Conservation (phyloP, 768 basidiomycete species). For the button mushroom (Agaricus bisporus) region DNA sequence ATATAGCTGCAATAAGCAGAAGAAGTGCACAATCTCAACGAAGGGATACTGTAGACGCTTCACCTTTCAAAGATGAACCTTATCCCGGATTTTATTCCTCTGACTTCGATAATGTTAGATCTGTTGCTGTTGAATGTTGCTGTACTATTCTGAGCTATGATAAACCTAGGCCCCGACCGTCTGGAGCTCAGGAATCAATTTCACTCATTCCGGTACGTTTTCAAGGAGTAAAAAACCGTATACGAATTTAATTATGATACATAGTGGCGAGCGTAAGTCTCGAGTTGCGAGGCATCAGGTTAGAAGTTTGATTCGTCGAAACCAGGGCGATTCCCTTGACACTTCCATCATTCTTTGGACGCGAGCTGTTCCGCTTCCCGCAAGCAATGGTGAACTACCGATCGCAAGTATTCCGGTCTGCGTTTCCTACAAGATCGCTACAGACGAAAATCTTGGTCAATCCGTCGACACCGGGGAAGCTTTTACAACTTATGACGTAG, state of each 20-base stretch:
- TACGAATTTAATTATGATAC: too few species aligned
- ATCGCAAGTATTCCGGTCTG: conserved; percentile 48
- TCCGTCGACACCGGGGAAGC: conserved; percentile 39
- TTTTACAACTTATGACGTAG: conserved; percentile 52
- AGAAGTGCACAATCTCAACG: conserved; percentile 24
- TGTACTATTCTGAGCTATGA: neutral
- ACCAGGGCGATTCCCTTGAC: conserved; percentile 48
- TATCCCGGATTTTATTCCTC: conserved; percentile 45
- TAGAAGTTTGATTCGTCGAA: neutral
- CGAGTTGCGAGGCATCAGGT: neutral
- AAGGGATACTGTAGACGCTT: conserved; percentile 29
- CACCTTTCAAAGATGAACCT: conserved; percentile 38
- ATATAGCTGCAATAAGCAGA: conserved; percentile 30
- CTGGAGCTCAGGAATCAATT: conserved; percentile 45
- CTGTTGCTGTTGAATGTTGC: neutral
- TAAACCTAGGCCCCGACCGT: conserved; percentile 25
- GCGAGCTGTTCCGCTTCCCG: conserved; percentile 35
- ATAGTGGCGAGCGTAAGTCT: conserved; percentile 41
- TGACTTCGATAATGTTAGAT: conserved; percentile 40
- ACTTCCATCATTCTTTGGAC: conserved; percentile 54
- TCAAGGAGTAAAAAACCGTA: neutral
- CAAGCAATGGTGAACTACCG: conserved; percentile 22
- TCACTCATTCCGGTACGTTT: conserved; percentile 37
- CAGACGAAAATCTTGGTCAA: conserved; percentile 26
- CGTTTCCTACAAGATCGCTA: conserved; percentile 39